Evolutionary conservation across 805 yeast species (phyloP), one percentile per base, ranked within the genome.

Genomic region (Phaffomyces opuntiae): DNA sequence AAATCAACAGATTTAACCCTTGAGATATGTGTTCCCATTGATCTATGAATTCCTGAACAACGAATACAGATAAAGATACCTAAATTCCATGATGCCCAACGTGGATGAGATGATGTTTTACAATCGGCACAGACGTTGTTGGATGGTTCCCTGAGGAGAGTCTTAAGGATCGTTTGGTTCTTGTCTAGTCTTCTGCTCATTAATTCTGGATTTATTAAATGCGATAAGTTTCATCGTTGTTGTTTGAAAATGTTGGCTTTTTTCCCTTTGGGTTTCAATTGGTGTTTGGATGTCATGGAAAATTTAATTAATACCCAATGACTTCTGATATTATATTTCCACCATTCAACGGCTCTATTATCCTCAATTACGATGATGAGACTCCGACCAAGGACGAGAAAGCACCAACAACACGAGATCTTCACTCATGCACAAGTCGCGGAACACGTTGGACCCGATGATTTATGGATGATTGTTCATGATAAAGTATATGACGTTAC

Each of bases 61-160:
- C 93, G 75, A 52, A 91, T 91, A 65, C 99, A 91, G 37, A 91
- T 77, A 59, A 93, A 90, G 46, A 93, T 80, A 24, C 99, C 99
- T 44, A 91, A 65, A 55, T 84, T 89, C 96, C 97, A 91, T 17
- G 95, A 83, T 11, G 98, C 96, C 99, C 99, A 91, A 45, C 98
- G 75, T 21, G 99, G 99, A 64, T 91, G 95, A 33, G 83, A 75
- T 13, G 91, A 76, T 0, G 81, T 75, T 64, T 93, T 91, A 67
- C 99, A 91, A 65, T 91, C 99, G 2, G 90, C 96, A 64, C 99
- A 91, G 38, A 69, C 63, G 57, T 77, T 78, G 70, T 93, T 93
- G 34, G 78, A 79, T 1, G 81, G 80, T 55, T 88, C 96, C 48
- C 78, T 80, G 38, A 93, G 74, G 31, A 93, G 72, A 31, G 83